phyloP scores from a whole-genome alignment of 306 rosid species.

The Cercis canadensis region DNA sequence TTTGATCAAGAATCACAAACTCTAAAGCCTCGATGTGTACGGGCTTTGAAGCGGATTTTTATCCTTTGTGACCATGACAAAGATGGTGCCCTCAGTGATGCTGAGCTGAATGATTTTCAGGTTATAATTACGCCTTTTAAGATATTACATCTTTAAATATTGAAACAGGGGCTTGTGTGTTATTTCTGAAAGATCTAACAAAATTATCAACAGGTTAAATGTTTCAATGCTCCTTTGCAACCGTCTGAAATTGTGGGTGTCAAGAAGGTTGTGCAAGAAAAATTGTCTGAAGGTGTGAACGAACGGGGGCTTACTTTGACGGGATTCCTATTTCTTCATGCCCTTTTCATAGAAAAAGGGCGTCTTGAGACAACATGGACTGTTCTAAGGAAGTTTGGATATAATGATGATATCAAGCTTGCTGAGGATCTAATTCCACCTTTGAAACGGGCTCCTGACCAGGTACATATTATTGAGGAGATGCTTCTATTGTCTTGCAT shows the following conservation, averaged over 20 bases:
- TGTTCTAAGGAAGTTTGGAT: conserved; percentile 94
- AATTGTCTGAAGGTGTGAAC: conserved; percentile 94
- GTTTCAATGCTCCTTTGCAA: conserved; percentile 97
- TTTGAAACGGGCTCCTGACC: conserved; percentile 74
- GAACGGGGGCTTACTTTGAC: conserved; percentile 96
- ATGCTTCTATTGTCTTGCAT: not conserved
- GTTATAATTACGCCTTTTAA: conserved; percentile 20
- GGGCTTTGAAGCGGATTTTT: conserved; percentile 94
- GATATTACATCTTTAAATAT: not conserved
- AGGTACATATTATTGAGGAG: conserved; percentile 53
- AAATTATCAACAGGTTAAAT: conserved; percentile 75
- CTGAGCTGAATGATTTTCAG: conserved; percentile 54
- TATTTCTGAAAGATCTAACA: conserved; percentile 34
- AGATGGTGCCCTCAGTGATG: conserved; percentile 82
- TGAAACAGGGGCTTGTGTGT: conserved; percentile 30
- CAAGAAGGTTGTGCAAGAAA: conserved; percentile 92
- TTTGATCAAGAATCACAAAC: conserved; percentile 97
- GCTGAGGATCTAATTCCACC: conserved; percentile 83
- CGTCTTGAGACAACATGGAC: conserved; percentile 99
- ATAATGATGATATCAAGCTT: conserved; percentile 90
- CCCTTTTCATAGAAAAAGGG: conserved; percentile 93
- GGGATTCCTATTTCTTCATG: conserved; percentile 95
- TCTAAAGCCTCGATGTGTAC: conserved; percentile 90
- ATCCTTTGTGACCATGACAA: conserved; percentile 92
- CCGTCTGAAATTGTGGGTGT: conserved; percentile 93